Percentiles rank a stretch among this genome's conserved stretches.
phyloP scores from a whole-genome alignment of 2,329 filamentous ascomycete species.

The Aspergillus aculeatinus region DNA sequence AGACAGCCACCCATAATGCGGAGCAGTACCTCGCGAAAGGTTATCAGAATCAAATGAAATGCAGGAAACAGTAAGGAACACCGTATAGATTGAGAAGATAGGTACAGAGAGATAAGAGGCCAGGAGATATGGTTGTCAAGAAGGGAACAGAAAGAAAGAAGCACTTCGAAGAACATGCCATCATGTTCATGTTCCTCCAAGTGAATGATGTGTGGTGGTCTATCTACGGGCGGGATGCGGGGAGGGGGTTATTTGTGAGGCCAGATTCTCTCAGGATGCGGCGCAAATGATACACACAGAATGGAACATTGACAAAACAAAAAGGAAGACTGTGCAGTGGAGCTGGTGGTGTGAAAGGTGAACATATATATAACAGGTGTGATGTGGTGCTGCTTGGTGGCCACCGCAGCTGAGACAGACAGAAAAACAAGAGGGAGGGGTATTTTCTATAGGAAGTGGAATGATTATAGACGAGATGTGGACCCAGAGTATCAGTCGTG shows the following conservation, averaged over 20 bases:
- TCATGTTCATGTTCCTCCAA: neutral
- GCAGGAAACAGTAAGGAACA: no score
- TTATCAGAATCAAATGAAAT: no score
- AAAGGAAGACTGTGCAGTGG: neutral
- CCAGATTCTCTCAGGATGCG: neutral
- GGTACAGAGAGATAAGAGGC: no score
- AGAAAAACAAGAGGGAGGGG: neutral
- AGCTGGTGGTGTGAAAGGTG: neutral
- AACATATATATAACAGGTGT: neutral
- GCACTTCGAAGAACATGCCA: no score
- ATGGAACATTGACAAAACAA: neutral
- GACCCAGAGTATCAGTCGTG: slow-evolving; percentile 27
- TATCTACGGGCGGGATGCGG: neutral
- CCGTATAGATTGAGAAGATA: no score
- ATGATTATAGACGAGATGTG: neutral
- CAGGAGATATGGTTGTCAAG: no score
- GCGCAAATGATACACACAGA: neutral
- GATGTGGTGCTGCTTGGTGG: neutral
- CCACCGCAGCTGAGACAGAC: no score
- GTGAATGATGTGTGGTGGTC: neutral
- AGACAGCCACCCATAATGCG: no score
- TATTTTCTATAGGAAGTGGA: neutral
- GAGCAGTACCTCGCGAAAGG: no score
- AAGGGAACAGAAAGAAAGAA: no score
- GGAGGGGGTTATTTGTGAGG: neutral